Base-by-base conservation (phyloP, 371 early-diverging fungal species). In the Rhizopus microsporus region DNA sequence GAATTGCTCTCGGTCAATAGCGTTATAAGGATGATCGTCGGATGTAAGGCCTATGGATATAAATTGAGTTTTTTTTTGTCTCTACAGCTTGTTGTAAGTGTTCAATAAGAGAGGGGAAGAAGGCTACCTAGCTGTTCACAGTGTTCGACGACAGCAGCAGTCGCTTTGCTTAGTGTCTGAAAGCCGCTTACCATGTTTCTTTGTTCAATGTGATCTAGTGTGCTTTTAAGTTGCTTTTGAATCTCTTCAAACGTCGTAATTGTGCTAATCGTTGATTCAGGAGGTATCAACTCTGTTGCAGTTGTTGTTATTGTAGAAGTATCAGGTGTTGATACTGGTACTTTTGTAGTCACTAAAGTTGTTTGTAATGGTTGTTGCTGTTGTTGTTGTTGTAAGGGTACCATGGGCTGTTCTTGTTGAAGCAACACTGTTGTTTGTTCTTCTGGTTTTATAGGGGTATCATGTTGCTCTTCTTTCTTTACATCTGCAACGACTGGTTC, bases 151-250 rank as follows among this genome's bases (percentile, higher is more conserved):
- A 87, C 86, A 3, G 81, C 86, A 32, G 84, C 82, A 3, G 91
- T 91, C 2, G 90, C 80, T 50, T 82, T 75, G 56, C 86, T 82
- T 12, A 91, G 74, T 1, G 89, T 84, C 47, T 88, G 86, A 67
- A 91, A 89, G 46, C 88, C 88, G 62, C 87, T 82, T 38, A 85
- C 83, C 56, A 88, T 81, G 50, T 83, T 78, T 0, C 86, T 81
- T 33, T 76, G 77, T 62, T 85, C 83, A 39, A 90, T 80, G 65
- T 83, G 84, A 54, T 88, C 88, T 12, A 90, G 63, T 17, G 86
- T 90, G 7, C 78, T 80, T 58, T 89, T 90, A 32, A 91, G 74
- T 56, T 88, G 86, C 48, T 76, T 81, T 51, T 88, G 90, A 42
- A 88, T 86, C 50, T 83, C 79, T 50, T 86, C 85, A 65, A 90